phyloP scores from a whole-genome alignment of 1,284 basidiomycete species.

The Tranzscheliella williamsii region DNA sequence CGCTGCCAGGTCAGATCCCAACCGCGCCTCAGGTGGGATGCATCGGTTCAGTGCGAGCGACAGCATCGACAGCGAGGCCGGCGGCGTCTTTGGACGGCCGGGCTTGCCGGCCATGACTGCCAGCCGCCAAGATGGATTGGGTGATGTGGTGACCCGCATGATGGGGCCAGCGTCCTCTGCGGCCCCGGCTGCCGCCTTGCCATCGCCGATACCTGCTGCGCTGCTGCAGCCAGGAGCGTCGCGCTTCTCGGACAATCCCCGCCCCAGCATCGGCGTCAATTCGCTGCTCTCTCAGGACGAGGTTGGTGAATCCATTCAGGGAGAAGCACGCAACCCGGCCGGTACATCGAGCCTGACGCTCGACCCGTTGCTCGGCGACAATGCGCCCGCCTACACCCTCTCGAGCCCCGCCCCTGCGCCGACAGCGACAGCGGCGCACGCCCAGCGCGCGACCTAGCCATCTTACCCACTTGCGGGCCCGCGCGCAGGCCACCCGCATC shows the following conservation, averaged over 20 bases:
- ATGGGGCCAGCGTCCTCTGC: constrained; percentile 14
- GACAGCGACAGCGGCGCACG: too few relatives aligned
- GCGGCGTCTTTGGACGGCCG: constrained; percentile 17
- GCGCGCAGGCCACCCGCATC: too few relatives aligned
- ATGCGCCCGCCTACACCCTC: constrained; percentile 5
- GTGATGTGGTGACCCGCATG: constrained; percentile 29
- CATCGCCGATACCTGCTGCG: constrained; percentile 6
- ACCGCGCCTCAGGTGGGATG: not conserved
- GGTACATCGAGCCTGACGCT: constrained; percentile 13
- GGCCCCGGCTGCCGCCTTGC: constrained; percentile 1
- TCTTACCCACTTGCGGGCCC: too few relatives aligned
- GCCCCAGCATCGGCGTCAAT: constrained; percentile 17
- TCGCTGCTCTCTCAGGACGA: constrained; percentile 16
- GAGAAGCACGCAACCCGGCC: not conserved
- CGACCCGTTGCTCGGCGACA: constrained; percentile 31
- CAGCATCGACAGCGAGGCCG: constrained; percentile 36
- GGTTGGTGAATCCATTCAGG: constrained; percentile 1
- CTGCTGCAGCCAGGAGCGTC: not conserved
- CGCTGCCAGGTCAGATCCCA: not conserved
- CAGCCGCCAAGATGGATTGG: constrained; percentile 26
- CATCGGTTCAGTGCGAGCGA: constrained; percentile 26
- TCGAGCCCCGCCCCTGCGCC: too few relatives aligned
- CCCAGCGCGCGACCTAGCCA: too few relatives aligned
- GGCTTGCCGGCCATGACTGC: constrained; percentile 11
- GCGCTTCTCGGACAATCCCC: constrained; percentile 10